These are phyloP conservation scores for Eleusine coracana DNA, from an alignment of 176 grass and related monocot species.

Conservation along the genomic window DNA sequence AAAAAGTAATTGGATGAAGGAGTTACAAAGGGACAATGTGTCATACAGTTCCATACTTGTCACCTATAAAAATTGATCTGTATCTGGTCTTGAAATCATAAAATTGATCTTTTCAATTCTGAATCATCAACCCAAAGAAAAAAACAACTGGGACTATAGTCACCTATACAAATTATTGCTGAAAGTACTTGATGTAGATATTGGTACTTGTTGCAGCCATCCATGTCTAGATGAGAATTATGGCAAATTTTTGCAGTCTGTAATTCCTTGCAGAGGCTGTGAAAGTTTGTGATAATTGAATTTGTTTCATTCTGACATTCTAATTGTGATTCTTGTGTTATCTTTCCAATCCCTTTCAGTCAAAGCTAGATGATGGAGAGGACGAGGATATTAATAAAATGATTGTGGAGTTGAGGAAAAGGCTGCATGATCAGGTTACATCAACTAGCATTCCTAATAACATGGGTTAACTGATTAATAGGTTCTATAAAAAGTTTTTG, in stretches of 20 bases:
- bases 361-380: slow-evolving; percentile 67
- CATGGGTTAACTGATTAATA: slow-evolving; percentile 16
- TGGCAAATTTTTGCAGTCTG: slow-evolving; percentile 21
- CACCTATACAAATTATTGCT: neutral
- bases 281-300: neutral
- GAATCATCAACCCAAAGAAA: neutral
- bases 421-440: slow-evolving; percentile 65
- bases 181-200: neutral
- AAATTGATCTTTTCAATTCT: neutral
- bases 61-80: neutral
- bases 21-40: neutral
- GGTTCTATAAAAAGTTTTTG: neutral
- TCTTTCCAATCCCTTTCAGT: slow-evolving; percentile 50
- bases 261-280: neutral
- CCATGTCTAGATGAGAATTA: neutral
- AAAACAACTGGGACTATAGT: neutral
- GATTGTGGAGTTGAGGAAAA: slow-evolving; percentile 69
- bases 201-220: neutral
- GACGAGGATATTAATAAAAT: slow-evolving; percentile 56
- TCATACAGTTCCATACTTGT: slow-evolving; percentile 14
- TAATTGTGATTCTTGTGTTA: slow-evolving; percentile 3
- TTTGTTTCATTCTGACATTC: slow-evolving; percentile 2
- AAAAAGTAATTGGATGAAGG: neutral
- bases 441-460: slow-evolving; percentile 21
- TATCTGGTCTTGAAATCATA: neutral